Evolutionary conservation across 2,329 filamentous ascomycete species (phyloP), one percentile per base, ranked within the genome.

Genomic region (Metarhizium robertsii): DNA sequence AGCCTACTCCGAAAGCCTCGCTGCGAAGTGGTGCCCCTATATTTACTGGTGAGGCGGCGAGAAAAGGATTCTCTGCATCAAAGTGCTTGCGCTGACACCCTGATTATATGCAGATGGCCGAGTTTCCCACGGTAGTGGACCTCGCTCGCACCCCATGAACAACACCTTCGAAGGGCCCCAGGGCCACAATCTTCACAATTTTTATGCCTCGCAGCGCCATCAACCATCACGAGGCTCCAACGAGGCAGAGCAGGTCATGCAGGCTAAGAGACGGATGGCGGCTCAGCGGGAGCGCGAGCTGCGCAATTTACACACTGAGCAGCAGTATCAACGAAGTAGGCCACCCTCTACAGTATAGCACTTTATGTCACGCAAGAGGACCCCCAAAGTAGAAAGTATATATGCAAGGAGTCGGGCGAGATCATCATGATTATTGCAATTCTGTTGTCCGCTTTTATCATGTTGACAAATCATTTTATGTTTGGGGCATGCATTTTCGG

Each of bases 311-410:
- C 94, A 99, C 78, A 95, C 96, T 78, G 94, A 99, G 84, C 94
- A 99, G 84, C 94, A 99, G 85, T 97, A 95, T 78, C 95, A 97
- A 81, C 87, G 92, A 90, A 96, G 94, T 97, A 90, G 85, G 88
- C 85, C 85, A 74, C 82, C 84, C 83, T 83, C 81, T 81, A 79
- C 82, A 83, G 80, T 81, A 83, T 87, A 85, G 82, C 81, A 78
- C 61, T 67, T 66, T 65, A 69, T 73, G 67, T 66, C 61, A 62
- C 61, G 64, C 65, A 66, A 62, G 58, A 62, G 61, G 60, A 65
- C 62, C 60, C 65, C 62, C 67, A 64, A 66, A 69, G 70, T 70
- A 73, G 71, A 71, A 69, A 72, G 65, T 64, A 69, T 71, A 65
- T 63, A 57, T 57, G 55, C 55, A 58, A 54, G 57, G 54, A 56